Percentiles rank a stretch among this genome's conserved stretches.
Evolutionary conservation across 202 grass and related monocot species (phyloP).

Genomic region (Musa balbisiana): DNA sequence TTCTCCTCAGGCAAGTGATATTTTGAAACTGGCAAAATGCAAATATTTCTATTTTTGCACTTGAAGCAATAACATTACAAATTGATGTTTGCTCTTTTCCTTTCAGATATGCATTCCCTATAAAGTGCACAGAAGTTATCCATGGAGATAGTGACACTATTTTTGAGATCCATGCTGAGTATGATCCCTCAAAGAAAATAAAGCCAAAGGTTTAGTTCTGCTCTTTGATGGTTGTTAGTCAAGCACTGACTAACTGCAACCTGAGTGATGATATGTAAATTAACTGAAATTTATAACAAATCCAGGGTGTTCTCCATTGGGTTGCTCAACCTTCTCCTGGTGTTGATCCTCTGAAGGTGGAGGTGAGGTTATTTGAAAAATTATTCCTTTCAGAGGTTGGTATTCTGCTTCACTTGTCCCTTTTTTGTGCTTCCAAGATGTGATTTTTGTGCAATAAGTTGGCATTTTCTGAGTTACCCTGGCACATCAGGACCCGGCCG

Average conservation of each 20-base stretch:
- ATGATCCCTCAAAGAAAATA: conserved; percentile 63
- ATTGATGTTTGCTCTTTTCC: not conserved
- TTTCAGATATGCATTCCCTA: conserved; percentile 77
- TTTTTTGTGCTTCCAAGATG: not conserved
- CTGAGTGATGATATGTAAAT: not conserved
- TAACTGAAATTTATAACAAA: not conserved
- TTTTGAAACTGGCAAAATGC: not conserved
- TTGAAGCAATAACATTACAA: not conserved
- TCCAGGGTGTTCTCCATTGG: conserved; percentile 94
- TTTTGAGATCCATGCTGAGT: conserved; percentile 67
- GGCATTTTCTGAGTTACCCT: conserved; percentile 8
- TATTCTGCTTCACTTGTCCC: not conserved
- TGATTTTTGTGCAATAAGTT: not conserved
- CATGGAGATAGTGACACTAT: conserved; percentile 50
- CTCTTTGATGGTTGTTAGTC: not conserved
- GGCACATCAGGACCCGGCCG: conserved; percentile 54
- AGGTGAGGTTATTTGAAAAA: conserved; percentile 80
- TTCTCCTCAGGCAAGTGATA: conserved; percentile 57
- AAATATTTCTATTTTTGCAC: not conserved
- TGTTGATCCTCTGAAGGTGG: conserved; percentile 70
- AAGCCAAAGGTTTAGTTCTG: conserved; percentile 60
- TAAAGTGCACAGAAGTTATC: conserved; percentile 89
- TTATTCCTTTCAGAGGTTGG: conserved; percentile 69
- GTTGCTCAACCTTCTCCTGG: conserved; percentile 72
- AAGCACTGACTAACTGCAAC: not conserved